These are phyloP conservation scores for Hura crepitans DNA, from an alignment of 441 rosid species.

Conservation along the genomic window DNA sequence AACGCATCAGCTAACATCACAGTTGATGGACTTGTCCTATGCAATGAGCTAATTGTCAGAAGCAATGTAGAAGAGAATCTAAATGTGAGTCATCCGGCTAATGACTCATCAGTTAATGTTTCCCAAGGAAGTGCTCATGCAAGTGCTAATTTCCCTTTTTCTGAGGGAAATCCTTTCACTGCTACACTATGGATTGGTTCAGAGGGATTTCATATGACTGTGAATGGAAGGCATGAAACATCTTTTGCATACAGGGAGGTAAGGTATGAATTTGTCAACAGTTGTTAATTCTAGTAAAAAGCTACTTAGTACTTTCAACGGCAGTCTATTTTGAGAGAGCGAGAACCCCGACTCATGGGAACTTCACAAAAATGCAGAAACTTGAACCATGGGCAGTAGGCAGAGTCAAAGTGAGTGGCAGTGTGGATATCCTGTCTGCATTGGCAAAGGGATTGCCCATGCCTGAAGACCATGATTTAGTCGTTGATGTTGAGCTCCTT, in stretches of 20 bases:
- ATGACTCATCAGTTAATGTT: conserved; percentile 31
- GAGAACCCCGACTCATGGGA: not conserved
- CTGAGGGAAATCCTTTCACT: conserved; percentile 63
- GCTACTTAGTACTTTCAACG: conserved; percentile 3
- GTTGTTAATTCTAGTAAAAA: conserved; percentile 7
- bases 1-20: conserved; percentile 27
- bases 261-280: conserved; percentile 29
- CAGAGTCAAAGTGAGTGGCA: conserved; percentile 56
- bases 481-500: conserved; percentile 54
- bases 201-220: conserved; percentile 85
- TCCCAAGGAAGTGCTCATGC: conserved; percentile 40
- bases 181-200: conserved; percentile 78
- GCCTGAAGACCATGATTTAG: conserved; percentile 54
- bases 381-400: conserved; percentile 78
- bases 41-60: conserved; percentile 64
- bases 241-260: conserved; percentile 82
- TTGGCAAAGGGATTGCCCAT: conserved; percentile 74
- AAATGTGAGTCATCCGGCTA: conserved; percentile 34
- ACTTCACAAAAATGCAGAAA: conserved; percentile 44
- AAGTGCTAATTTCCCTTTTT: conserved; percentile 64
- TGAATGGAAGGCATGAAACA: conserved; percentile 83
- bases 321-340: not conserved
- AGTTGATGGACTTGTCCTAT: conserved; percentile 79
- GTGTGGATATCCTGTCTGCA: conserved; percentile 52
- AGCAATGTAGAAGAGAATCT: conserved; percentile 42